Conservation (phyloP, 352 stramenopile species). For the Phytophthora idaei region DNA sequence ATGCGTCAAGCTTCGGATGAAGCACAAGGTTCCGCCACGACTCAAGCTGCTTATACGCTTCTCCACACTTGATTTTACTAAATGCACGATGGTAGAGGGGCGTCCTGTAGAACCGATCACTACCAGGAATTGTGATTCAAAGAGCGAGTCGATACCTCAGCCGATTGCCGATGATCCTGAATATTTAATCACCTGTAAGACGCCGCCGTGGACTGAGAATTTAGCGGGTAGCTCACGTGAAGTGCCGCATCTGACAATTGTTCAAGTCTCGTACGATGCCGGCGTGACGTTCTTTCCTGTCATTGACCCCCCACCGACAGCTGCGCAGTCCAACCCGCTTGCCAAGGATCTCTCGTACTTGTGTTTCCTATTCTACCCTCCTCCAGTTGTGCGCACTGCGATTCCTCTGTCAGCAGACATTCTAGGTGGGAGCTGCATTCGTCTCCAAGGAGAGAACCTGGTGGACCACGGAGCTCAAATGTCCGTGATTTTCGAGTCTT, state of each 20-base stretch:
- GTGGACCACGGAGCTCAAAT: constrained; percentile 70
- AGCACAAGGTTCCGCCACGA: constrained; percentile 60
- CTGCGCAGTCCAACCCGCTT: constrained; percentile 26
- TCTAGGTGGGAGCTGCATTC: constrained; percentile 67
- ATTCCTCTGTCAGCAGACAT: constrained; percentile 70
- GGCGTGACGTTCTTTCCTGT: constrained; percentile 42
- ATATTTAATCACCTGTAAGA: constrained; percentile 53
- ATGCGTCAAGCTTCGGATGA: constrained; percentile 65
- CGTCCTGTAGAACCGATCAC: neutral
- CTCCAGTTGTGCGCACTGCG: constrained; percentile 52
- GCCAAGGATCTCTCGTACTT: constrained; percentile 69
- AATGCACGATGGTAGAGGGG: constrained; percentile 24
- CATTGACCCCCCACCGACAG: constrained; percentile 14
- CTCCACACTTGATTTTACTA: constrained; percentile 37
- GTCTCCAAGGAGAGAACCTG: constrained; percentile 60
- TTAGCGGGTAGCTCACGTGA: constrained; percentile 11
- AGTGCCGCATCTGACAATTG: constrained; percentile 60
- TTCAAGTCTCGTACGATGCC: constrained; percentile 74
- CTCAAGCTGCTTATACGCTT: constrained; percentile 65
- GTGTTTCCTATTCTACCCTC: constrained; percentile 79
- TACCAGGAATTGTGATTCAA: neutral
- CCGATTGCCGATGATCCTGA: constrained; percentile 32
- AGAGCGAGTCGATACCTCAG: neutral
- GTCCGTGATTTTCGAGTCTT: constrained; percentile 65
- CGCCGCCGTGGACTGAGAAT: constrained; percentile 47